Conservation (phyloP, 352 stramenopile genomes). For the Blastocystis sp. region DNA sequence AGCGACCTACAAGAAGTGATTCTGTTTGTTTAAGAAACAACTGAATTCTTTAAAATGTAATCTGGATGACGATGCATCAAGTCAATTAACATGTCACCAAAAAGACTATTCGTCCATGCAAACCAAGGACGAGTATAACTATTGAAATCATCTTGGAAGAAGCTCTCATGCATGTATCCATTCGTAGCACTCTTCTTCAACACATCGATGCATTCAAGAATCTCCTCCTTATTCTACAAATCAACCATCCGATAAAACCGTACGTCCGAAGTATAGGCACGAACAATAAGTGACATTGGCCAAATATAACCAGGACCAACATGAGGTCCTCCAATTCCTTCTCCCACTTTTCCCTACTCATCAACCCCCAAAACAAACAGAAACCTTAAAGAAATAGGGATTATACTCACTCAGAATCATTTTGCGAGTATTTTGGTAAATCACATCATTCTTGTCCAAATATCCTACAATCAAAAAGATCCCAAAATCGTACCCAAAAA, state of each 20-base stretch:
- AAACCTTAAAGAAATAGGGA: constrained; percentile 65
- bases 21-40: constrained; percentile 22
- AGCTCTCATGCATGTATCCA: constrained; percentile 69
- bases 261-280: constrained; percentile 66
- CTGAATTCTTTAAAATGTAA: constrained; percentile 47
- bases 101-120: constrained; percentile 67
- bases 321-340: constrained; percentile 66
- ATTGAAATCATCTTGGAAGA: constrained; percentile 63
- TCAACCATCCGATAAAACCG: background rate
- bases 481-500: constrained; percentile 59
- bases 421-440: constrained; percentile 67
- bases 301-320: constrained; percentile 67
- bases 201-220: constrained; percentile 64
- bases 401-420: constrained; percentile 64
- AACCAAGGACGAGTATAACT: constrained; percentile 67
- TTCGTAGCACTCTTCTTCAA: constrained; percentile 65
- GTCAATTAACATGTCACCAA: constrained; percentile 66
- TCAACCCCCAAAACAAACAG: background rate
- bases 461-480: constrained; percentile 65
- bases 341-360: constrained; percentile 4
- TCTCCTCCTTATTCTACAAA: constrained; percentile 64
- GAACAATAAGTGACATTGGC: constrained; percentile 69
- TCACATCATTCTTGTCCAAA: constrained; percentile 37
- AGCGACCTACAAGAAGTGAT: no score
- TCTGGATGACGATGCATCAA: constrained; percentile 59